Conservation (phyloP, 441 rosid genomes). For the Erodium texanum region DNA sequence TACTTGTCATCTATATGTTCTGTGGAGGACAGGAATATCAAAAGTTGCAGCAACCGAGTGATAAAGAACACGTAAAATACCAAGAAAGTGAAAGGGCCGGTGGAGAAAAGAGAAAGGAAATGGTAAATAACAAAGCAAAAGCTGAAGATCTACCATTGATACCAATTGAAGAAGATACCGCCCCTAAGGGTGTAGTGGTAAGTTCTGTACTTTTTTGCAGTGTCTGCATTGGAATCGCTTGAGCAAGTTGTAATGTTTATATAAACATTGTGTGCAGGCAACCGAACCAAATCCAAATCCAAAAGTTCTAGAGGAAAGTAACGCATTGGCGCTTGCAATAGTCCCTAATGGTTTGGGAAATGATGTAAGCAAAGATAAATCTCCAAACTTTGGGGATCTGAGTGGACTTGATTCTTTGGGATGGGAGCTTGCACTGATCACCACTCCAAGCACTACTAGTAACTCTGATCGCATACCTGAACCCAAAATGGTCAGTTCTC, state of each 20-base stretch:
- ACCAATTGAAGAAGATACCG: conserved; percentile 29
- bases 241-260: background rate
- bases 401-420: conserved; percentile 33
- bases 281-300: conserved; percentile 63
- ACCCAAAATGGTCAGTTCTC: conserved; percentile 38
- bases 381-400: conserved; percentile 43
- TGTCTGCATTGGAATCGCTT: conserved; percentile 5
- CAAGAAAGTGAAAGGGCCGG: conserved; percentile 20
- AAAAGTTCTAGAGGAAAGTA: conserved; percentile 59
- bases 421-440: conserved; percentile 83
- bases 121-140: background rate
- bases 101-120: too few relatives aligned
- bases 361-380: conserved; percentile 30
- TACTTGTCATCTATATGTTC: background rate
- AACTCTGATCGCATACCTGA: conserved; percentile 16
- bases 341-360: conserved; percentile 38
- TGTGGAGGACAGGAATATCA: conserved; percentile 36
- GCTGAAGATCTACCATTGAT: conserved; percentile 42
- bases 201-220: conserved; percentile 9
- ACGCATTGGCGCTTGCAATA: conserved; percentile 93
- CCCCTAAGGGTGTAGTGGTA: conserved; percentile 53
- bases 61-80: conserved; percentile 25
- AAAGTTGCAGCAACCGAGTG: conserved; percentile 21
- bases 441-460: conserved; percentile 45
- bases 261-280: conserved; percentile 32